Percentiles rank a stretch among this genome's conserved stretches.
Conservation (phyloP, 306 rosid species). For the Castanopsis chinensis region DNA sequence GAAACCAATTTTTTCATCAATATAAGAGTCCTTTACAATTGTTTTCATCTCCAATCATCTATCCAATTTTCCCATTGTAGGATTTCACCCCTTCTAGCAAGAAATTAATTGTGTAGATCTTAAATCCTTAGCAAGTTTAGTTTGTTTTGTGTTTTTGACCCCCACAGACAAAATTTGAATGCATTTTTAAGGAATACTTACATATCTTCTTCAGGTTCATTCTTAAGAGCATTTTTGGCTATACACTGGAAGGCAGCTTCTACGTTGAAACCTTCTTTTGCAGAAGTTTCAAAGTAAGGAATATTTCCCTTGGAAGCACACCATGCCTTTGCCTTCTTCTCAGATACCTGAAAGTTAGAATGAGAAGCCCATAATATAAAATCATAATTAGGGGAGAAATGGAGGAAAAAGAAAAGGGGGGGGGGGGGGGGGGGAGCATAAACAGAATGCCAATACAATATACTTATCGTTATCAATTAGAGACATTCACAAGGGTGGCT, state of each 20-base stretch:
- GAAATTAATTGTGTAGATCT: too few relatives aligned
- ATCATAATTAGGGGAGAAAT: neutral
- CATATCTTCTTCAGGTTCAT: constrained; percentile 69
- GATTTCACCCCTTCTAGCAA: too few relatives aligned
- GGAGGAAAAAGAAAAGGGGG: neutral
- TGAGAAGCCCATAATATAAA: neutral
- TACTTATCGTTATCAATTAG: too few relatives aligned
- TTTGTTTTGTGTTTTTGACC: neutral
- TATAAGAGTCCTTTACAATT: too few relatives aligned
- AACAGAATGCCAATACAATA: neutral
- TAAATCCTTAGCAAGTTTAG: too few relatives aligned
- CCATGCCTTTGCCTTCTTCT: constrained; percentile 68
- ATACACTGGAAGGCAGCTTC: constrained; percentile 63
- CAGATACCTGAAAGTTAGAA: constrained; percentile 43
- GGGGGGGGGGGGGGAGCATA: neutral
- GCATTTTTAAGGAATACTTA: constrained; percentile 19
- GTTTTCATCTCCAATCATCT: too few relatives aligned
- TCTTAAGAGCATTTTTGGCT: constrained; percentile 55
- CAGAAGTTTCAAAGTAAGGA: constrained; percentile 64
- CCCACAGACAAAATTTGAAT: neutral
- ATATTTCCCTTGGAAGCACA: constrained; percentile 67
- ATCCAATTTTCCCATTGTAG: too few relatives aligned
- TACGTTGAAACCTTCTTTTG: constrained; percentile 61
- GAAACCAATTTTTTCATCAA: too few relatives aligned
- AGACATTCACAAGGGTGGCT: too few relatives aligned